These are phyloP conservation scores for Ruellia speciosa DNA, from an alignment of 305 asterid genomes.

Conservation along the genomic window DNA sequence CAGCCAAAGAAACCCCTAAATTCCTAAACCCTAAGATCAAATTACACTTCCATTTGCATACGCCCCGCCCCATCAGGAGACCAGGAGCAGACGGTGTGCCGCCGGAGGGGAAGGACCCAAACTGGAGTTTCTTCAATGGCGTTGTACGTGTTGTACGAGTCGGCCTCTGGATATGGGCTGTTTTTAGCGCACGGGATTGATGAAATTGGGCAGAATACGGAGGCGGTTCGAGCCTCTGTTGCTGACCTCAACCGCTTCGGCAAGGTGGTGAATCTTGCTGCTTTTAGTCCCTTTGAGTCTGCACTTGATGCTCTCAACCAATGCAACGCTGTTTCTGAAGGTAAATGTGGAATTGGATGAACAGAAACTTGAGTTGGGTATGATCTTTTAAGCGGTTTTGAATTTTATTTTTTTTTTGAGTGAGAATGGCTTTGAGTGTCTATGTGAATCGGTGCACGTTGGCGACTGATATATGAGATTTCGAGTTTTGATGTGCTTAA, in stretches of 20 bases:
- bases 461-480: not conserved
- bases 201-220: constrained; percentile 86
- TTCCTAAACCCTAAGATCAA: constrained; percentile 14
- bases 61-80: not conserved
- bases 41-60: not conserved
- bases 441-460: not conserved
- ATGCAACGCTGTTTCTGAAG: constrained; percentile 87
- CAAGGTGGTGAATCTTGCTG: constrained; percentile 65
- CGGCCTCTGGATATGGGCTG: constrained; percentile 71
- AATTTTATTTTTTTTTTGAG: not conserved
- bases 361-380: not conserved
- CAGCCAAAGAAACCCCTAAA: no score
- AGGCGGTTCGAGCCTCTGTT: constrained; percentile 73
- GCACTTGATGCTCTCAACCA: constrained; percentile 91
- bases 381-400: not conserved
- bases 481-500: not conserved
- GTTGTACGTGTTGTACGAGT: constrained; percentile 56
- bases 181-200: constrained; percentile 68
- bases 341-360: constrained; percentile 22
- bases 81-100: not conserved
- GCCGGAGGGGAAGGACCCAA: not conserved
- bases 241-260: constrained; percentile 77
- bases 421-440: no score
- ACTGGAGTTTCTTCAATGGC: constrained; percentile 33
- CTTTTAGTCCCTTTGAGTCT: constrained; percentile 69